phyloP scores from a whole-genome alignment of 208 protist species.

The Acanthamoeba royreba region DNA sequence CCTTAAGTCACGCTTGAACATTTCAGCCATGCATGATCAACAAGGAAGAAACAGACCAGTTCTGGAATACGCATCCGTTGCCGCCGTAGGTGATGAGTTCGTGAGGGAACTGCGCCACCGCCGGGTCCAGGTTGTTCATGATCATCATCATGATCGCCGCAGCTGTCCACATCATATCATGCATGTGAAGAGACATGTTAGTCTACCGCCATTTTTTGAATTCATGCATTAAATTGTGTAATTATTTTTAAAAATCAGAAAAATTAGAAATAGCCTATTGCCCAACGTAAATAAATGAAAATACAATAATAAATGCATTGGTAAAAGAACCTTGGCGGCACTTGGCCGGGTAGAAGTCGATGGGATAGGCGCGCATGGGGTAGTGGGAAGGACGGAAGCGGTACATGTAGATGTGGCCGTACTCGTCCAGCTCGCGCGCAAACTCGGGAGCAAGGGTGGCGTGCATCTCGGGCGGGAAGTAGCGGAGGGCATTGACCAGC shows the following conservation, averaged over 20 bases:
- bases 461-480: constrained; percentile 79
- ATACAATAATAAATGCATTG: neutral
- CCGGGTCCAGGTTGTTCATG: constrained; percentile 85
- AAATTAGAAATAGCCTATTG: neutral
- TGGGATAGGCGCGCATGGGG: constrained; percentile 79
- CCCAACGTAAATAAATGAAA: neutral
- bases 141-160: constrained; percentile 89
- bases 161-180: constrained; percentile 53
- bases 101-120: constrained; percentile 87
- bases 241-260: no score
- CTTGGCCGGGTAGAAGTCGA: constrained; percentile 71
- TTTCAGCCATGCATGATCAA: no score
- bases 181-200: no score
- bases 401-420: constrained; percentile 90
- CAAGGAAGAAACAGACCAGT: constrained; percentile 67
- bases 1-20: neutral
- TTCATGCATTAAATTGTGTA: no score
- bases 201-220: no score
- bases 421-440: constrained; percentile 75
- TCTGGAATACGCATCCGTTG: constrained; percentile 85
- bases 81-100: constrained; percentile 89
- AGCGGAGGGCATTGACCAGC: constrained; percentile 82
- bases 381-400: constrained; percentile 83
- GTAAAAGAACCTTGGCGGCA: constrained; percentile 51
- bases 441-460: constrained; percentile 80